These are phyloP conservation scores for Tubosaeta brunneosetosa DNA, from an alignment of 768 basidiomycete genomes.

Conservation along the genomic window DNA sequence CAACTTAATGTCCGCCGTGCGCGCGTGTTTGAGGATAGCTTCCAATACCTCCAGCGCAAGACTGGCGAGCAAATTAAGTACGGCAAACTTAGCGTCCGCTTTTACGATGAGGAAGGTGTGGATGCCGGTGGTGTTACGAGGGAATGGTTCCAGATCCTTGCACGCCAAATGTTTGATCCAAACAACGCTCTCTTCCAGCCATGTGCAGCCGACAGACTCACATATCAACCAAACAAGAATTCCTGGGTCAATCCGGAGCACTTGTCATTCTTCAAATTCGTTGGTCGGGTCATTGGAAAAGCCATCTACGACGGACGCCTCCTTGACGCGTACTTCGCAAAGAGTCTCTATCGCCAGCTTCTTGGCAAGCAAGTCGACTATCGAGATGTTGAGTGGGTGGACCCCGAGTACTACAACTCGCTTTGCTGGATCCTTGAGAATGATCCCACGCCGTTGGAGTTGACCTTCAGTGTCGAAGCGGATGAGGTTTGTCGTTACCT, in stretches of 20 bases:
- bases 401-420: constrained; percentile 97
- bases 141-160: constrained; percentile 98
- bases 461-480: constrained; percentile 93
- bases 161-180: constrained; percentile 98
- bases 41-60: constrained; percentile 84
- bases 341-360: constrained; percentile 93
- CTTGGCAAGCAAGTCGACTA: constrained; percentile 94
- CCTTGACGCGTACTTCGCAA: constrained; percentile 96
- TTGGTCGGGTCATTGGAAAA: constrained; percentile 96
- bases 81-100: constrained; percentile 94
- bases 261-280: constrained; percentile 96
- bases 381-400: constrained; percentile 94
- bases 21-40: constrained; percentile 97
- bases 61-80: constrained; percentile 96
- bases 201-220: constrained; percentile 89
- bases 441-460: constrained; percentile 78
- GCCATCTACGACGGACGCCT: constrained; percentile 95
- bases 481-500: constrained; percentile 59
- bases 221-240: constrained; percentile 94
- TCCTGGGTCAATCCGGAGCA: constrained; percentile 95
- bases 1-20: constrained; percentile 87
- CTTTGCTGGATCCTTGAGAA: constrained; percentile 98
- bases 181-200: constrained; percentile 98
- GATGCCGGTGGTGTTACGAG: constrained; percentile 98
- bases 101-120: constrained; percentile 96